These are phyloP conservation scores for Limnanthes douglasii DNA, from an alignment of 345 rosid genomes.

Conservation along the genomic window DNA sequence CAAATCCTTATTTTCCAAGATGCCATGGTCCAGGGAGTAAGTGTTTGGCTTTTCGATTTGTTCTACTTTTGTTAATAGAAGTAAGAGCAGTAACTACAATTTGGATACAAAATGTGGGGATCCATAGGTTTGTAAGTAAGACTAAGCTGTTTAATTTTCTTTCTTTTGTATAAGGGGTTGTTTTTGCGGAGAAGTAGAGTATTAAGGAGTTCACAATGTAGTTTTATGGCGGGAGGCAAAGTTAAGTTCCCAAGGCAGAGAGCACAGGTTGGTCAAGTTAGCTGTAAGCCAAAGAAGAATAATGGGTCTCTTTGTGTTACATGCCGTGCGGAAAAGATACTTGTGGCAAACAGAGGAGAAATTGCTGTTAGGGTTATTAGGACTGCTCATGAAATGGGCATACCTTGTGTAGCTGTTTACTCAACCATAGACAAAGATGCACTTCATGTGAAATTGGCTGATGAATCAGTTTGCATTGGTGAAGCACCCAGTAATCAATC, in stretches of 20 bases:
- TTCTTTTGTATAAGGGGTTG: conserved; percentile 26
- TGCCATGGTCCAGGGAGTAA: neutral
- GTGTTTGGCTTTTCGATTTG: neutral
- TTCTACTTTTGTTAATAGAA: neutral
- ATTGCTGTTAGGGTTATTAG: conserved; percentile 92
- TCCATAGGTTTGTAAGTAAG: too few relatives aligned
- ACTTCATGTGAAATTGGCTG: conserved; percentile 89
- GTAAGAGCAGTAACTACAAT: too few relatives aligned
- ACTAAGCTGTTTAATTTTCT: neutral
- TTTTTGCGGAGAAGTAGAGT: conserved; percentile 25
- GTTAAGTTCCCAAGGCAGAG: conserved; percentile 39
- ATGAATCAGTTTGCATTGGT: conserved; percentile 92
- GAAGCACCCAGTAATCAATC: conserved; percentile 99
- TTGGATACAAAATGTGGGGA: too few relatives aligned
- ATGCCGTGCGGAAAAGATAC: conserved; percentile 65
- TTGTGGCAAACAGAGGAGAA: conserved; percentile 94
- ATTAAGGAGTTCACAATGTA: conserved; percentile 50
- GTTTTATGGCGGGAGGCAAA: conserved; percentile 32
- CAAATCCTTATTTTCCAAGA: neutral
- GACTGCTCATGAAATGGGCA: conserved; percentile 94
- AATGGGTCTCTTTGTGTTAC: conserved; percentile 47
- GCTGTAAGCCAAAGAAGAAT: conserved; percentile 17
- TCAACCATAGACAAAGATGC: conserved; percentile 95
- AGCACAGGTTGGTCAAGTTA: conserved; percentile 18
- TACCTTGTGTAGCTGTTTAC: conserved; percentile 96